Percentiles rank a stretch among this genome's conserved stretches.
Evolutionary conservation across 179 eudicot species (phyloP).

Genomic region (Monotropa hypopitys): DNA sequence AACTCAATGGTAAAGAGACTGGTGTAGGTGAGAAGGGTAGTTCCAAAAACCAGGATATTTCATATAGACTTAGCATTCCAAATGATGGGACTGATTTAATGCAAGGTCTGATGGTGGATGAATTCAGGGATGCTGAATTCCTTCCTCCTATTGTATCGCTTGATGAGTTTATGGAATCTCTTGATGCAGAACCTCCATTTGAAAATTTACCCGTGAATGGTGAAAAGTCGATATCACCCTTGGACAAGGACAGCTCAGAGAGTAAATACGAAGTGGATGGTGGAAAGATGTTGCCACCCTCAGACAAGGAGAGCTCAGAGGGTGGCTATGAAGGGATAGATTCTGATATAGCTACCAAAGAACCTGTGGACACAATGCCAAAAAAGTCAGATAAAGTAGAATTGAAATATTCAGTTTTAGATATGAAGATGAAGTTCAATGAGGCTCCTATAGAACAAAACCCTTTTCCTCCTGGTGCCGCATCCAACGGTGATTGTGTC

Average conservation of each 20-base stretch:
- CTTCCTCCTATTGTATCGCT: constrained; percentile 92
- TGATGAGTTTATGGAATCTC: constrained; percentile 93
- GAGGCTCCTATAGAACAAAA: constrained; percentile 19
- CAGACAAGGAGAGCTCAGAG: constrained; percentile 26
- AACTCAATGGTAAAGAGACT: constrained; percentile 14
- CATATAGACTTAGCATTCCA: constrained; percentile 57
- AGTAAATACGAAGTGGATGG: constrained; percentile 24
- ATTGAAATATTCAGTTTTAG: constrained; percentile 10
- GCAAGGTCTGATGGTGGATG: constrained; percentile 88
- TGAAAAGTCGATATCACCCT: constrained; percentile 12
- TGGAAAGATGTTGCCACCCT: constrained; percentile 12
- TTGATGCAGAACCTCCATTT: constrained; percentile 87
- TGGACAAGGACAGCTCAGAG: constrained; percentile 26
- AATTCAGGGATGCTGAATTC: constrained; percentile 52
- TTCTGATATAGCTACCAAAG: constrained; percentile 24
- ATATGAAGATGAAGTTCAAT: constrained; percentile 17
- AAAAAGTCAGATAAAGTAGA: constrained; percentile 19
- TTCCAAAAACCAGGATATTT: constrained; percentile 24
- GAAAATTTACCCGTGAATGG: constrained; percentile 46
- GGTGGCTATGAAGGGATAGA: constrained; percentile 11
- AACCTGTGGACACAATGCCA: constrained; percentile 11
- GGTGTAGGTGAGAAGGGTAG: constrained; percentile 15
- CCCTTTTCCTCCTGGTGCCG: constrained; percentile 13
- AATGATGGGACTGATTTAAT: constrained; percentile 71
- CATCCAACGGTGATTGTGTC: constrained; percentile 26